Evolutionary conservation across 148 eudicot species (phyloP).

Genomic region (Fagopyrum homotropicum): DNA sequence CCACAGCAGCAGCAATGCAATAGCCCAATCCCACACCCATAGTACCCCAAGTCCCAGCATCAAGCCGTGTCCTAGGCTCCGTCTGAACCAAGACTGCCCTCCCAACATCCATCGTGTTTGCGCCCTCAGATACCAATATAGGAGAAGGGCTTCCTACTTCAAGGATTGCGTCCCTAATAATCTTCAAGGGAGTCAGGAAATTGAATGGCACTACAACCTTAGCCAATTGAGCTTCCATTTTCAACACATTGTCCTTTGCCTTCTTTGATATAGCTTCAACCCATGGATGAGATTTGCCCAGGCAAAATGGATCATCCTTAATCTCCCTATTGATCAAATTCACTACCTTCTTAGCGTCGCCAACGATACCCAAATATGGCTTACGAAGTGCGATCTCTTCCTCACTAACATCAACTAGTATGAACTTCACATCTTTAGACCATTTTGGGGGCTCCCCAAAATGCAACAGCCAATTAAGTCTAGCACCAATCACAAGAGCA

Average conservation of each 20-base stretch:
- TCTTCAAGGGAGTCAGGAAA: constrained; percentile 85
- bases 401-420: constrained; percentile 61
- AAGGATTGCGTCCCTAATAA: constrained; percentile 74
- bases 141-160: constrained; percentile 84
- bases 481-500: constrained; percentile 75
- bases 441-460: constrained; percentile 96
- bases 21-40: constrained; percentile 99
- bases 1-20: constrained; percentile 97
- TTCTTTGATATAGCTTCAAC: constrained; percentile 59
- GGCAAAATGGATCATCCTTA: constrained; percentile 87
- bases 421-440: constrained; percentile 80
- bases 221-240: constrained; percentile 72
- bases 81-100: constrained; percentile 73
- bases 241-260: constrained; percentile 70
- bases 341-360: constrained; percentile 70
- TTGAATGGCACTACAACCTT: constrained; percentile 93
- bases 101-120: constrained; percentile 97
- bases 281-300: constrained; percentile 78
- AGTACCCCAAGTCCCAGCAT: constrained; percentile 99
- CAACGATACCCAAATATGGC: constrained; percentile 66
- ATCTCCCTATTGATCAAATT: constrained; percentile 57
- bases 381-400: constrained; percentile 77
- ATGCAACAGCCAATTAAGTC: constrained; percentile 94
- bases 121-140: constrained; percentile 86
- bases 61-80: constrained; percentile 96